Conservation (phyloP, 2,329 filamentous ascomycete species). For the Colletotrichum phormii region DNA sequence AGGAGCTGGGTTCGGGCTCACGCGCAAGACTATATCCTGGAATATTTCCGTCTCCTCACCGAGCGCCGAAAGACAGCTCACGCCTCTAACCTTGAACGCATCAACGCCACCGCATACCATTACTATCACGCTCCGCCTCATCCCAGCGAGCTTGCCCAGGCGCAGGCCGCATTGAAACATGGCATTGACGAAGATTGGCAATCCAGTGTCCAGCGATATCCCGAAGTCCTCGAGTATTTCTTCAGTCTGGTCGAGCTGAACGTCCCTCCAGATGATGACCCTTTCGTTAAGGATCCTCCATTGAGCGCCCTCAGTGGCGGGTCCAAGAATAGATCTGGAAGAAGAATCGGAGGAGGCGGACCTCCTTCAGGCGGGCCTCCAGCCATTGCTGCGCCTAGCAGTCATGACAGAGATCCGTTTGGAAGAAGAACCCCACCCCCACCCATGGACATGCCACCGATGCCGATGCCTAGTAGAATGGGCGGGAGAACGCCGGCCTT, state of each 20-base stretch:
- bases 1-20: slow-evolving; percentile 74
- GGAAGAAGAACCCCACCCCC: slow-evolving; percentile 53
- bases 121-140: slow-evolving; percentile 70
- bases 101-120: slow-evolving; percentile 66
- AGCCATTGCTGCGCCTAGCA: slow-evolving; percentile 51
- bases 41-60: slow-evolving; percentile 72
- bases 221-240: slow-evolving; percentile 85
- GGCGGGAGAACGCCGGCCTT: slow-evolving; percentile 54
- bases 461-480: slow-evolving; percentile 36
- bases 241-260: slow-evolving; percentile 76
- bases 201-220: slow-evolving; percentile 79
- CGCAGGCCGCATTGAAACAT: slow-evolving; percentile 74
- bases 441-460: slow-evolving; percentile 19
- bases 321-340: slow-evolving; percentile 56
- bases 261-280: slow-evolving; percentile 72
- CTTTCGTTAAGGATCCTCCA: slow-evolving; percentile 69
- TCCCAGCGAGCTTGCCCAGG: slow-evolving; percentile 71
- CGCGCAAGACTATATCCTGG: slow-evolving; percentile 75
- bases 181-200: slow-evolving; percentile 86
- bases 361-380: slow-evolving; percentile 39
- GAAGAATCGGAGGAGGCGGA: slow-evolving; percentile 42
- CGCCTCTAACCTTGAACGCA: slow-evolving; percentile 64
- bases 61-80: slow-evolving; percentile 71
- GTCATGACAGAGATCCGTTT: slow-evolving; percentile 46
- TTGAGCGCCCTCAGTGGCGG: slow-evolving; percentile 62